Conservation (phyloP, 2,329 filamentous ascomycete genomes). For the Madurella mycetomatis region DNA sequence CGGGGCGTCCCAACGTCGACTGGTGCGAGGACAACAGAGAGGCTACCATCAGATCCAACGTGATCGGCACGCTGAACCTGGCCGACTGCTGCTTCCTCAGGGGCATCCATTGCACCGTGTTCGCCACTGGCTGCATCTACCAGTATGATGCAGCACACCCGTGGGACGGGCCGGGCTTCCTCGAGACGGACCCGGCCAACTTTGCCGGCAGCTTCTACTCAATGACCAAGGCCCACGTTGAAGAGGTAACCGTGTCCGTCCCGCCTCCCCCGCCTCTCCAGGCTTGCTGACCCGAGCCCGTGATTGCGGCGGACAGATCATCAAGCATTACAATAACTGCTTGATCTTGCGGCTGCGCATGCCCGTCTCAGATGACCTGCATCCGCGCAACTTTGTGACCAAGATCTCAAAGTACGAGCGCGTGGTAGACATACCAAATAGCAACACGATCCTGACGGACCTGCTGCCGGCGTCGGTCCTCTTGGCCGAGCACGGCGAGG, state of each 20-base stretch:
- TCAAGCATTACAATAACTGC: conserved; percentile 57
- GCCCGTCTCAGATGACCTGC: conserved; percentile 64
- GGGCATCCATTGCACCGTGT: conserved; percentile 60
- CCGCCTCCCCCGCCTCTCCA: conserved; percentile 17
- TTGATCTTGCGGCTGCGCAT: conserved; percentile 64
- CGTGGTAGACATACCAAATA: conserved; percentile 65
- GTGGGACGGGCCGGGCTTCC: conserved; percentile 55
- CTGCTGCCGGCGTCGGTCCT: conserved; percentile 58
- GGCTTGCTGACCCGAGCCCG: not conserved
- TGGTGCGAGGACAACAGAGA: conserved; percentile 69
- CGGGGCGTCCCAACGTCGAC: conserved; percentile 64
- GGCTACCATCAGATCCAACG: conserved; percentile 63
- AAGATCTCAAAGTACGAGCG: conserved; percentile 62
- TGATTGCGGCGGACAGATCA: conserved; percentile 40
- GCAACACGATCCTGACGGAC: conserved; percentile 61
- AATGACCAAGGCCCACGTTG: conserved; percentile 60
- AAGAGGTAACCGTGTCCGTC: conserved; percentile 43
- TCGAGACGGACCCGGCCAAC: conserved; percentile 59
- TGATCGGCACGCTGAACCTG: conserved; percentile 60
- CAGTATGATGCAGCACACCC: conserved; percentile 58
- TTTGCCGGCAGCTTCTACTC: conserved; percentile 66
- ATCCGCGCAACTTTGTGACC: conserved; percentile 64
- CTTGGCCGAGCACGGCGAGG: conserved; percentile 57
- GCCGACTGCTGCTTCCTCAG: conserved; percentile 56
- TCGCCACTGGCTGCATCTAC: conserved; percentile 66